Evolutionary conservation across 768 basidiomycete species (phyloP).

Genomic region (Pleurotus citrinopileatus): DNA sequence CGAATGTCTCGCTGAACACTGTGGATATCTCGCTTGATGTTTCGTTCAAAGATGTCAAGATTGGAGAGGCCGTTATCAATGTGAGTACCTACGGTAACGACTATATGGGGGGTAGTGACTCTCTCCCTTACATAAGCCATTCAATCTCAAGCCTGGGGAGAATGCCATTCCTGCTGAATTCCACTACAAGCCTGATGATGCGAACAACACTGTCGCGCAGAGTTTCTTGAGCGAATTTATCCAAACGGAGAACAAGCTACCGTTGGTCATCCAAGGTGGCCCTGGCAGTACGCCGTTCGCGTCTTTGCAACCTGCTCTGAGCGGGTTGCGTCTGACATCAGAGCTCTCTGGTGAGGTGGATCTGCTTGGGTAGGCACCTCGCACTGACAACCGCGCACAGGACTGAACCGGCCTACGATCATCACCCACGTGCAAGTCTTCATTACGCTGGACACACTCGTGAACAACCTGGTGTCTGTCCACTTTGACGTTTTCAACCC

Average conservation of each 20-base stretch:
- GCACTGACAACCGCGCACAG: conserved; percentile 20
- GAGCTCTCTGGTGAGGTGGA: conserved; percentile 42
- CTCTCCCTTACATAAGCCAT: no score
- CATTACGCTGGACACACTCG: conserved; percentile 48
- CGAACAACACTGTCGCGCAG: conserved; percentile 67
- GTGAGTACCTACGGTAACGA: conserved; percentile 45
- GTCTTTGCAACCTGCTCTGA: conserved; percentile 54
- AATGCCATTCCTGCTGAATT: conserved; percentile 58
- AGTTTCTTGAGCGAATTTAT: conserved; percentile 60
- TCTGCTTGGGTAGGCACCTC: not conserved
- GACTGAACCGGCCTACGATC: conserved; percentile 50
- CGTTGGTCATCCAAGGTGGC: conserved; percentile 61
- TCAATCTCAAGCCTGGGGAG: conserved; percentile 55
- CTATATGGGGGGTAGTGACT: no score
- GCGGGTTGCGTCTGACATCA: conserved; percentile 48
- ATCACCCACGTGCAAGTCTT: conserved; percentile 55
- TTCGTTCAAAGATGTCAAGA: conserved; percentile 47
- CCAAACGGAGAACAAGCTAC: conserved; percentile 43
- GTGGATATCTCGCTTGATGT: conserved; percentile 57
- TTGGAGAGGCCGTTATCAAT: conserved; percentile 58
- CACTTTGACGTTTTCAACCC: conserved; percentile 66
- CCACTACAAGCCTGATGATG: conserved; percentile 61
- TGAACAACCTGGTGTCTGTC: conserved; percentile 47
- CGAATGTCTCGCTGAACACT: conserved; percentile 62
- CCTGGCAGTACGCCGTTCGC: conserved; percentile 55